phyloP scores from a whole-genome alignment of 768 basidiomycete species.

The Serpula lacrymans region DNA sequence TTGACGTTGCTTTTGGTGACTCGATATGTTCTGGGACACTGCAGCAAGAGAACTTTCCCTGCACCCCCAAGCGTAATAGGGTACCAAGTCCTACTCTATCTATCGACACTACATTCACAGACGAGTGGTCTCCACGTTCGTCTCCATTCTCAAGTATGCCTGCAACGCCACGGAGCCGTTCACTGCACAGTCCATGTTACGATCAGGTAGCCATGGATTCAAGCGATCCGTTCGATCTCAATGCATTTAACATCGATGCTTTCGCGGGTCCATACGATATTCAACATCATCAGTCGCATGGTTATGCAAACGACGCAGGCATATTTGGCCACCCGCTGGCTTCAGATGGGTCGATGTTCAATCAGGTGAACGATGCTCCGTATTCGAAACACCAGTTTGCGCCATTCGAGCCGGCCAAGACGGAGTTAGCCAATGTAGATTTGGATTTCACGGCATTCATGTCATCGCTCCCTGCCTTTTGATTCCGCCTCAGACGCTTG shows the following conservation, averaged over 20 bases:
- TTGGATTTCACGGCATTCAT: slow-evolving; percentile 28
- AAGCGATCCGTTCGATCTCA: slow-evolving; percentile 16
- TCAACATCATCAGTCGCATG: slow-evolving; percentile 11
- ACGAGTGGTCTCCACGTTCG: slow-evolving; percentile 40
- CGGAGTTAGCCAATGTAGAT: slow-evolving; percentile 16
- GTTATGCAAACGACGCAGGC: slow-evolving; percentile 16
- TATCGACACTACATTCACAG: slow-evolving; percentile 36
- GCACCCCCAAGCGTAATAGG: slow-evolving; percentile 13
- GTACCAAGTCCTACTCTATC: slow-evolving; percentile 32
- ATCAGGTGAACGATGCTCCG: slow-evolving; percentile 16
- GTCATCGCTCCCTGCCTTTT: slow-evolving; percentile 26
- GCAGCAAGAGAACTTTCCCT: slow-evolving; percentile 19
- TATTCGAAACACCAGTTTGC: slow-evolving; percentile 23
- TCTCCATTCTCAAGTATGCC: slow-evolving; percentile 45
- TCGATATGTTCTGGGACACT: slow-evolving; percentile 20
- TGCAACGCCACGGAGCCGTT: slow-evolving; percentile 37
- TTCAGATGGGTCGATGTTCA: slow-evolving; percentile 11
- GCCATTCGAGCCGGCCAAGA: slow-evolving; percentile 20
- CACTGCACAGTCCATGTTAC: slow-evolving; percentile 24
- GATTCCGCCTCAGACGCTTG: slow-evolving; percentile 15
- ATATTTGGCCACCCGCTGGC: slow-evolving; percentile 13
- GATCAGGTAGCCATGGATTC: slow-evolving; percentile 18
- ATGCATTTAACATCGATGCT: slow-evolving; percentile 15
- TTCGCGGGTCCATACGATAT: neutral
- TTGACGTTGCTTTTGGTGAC: slow-evolving; percentile 25